Evolutionary conservation across 2,329 filamentous ascomycete genomes (phyloP), one percentile per base, ranked within the genome.

Genomic region (Rhytidhysteron rufulum): DNA sequence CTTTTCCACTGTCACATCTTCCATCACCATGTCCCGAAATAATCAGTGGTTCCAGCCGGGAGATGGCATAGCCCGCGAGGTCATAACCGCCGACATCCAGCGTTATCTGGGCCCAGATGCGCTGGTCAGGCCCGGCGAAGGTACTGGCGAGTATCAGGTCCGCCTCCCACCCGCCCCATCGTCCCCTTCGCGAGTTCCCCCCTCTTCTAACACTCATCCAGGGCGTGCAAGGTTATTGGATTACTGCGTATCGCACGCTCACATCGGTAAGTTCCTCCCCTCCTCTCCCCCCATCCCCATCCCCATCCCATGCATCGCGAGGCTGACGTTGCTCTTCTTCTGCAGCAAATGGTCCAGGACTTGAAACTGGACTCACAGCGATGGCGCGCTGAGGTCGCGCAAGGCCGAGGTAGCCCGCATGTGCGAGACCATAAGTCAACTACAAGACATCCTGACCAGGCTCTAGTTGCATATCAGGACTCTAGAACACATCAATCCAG

Each of bases 31-130:
- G 41, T 43, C 43, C 25, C 40, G 34, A 57, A 41, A 58, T 62
- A 58, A 68, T 60, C 65, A 72, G 60, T 75, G 71, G 71, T 75
- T 73, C 53, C 64, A 72, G 48, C 65, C 66, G 11, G 70, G 66
- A 46, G 70, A 73, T 34, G 72, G 71, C 57, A 75, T 75, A 53
- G 68, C 70, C 42, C 58, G 72, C 53, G 67, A 73, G 58, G 71
- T 75, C 57, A 74, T 75, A 48, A 71, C 70, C 34, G 70, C 70
- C 49, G 71, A 75, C 58, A 74, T 75, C 50, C 70, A 73, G 58
- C 66, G 70, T 52, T 74, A 73, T 51, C 55, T 75, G 41, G 72
- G 71, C 39, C 69, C 68, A 45, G 71, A 75, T 62, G 72, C 72
- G 35, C 70, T 71, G 42, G 70, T 74, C 32, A 65, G 67, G 51